Evolutionary conservation across 768 basidiomycete species (phyloP), one percentile per base, ranked within the genome.

Genomic region (Mycena indigotica): DNA sequence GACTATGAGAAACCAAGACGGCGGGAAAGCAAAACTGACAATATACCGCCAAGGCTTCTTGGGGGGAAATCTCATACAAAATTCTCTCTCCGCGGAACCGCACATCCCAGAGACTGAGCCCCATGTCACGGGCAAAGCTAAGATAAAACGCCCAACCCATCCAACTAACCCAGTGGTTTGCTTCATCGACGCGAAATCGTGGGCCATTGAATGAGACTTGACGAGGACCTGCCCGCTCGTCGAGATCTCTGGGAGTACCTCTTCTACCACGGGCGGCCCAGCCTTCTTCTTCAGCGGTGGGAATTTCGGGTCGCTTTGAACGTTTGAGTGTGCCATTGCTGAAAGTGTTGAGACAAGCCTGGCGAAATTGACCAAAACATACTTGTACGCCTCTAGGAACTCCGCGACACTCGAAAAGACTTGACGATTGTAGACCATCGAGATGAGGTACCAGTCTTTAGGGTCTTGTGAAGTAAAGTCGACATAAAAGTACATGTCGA

Each of bases 61-160:
- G 85, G 8, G 85, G 84, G 2, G 75, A 72, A 6, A 86, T 76
- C 81, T 84, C 57, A 61, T 88, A 88, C 39, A 87, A 77, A 40
- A 88, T 81, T 30, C 86, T 69, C 65, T 85, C 85, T 13, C 77
- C 77, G 35, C 74, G 70, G 73, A 88, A 84, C 3, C 78, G 73
- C 48, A 86, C 75, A 64, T 87, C 81, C 81, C 83, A 87, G 19
- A 86, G 68, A 56, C 76, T 80, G 60, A 85, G 61, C 15, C 84
- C 87, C 85, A 87, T 87, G 64, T 88, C 87, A 26, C 84, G 68
- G 54, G 85, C 83, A 65, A 87, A 88, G 50, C 83, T 80, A 28
- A 86, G 73, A 59, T 81, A 86, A 68, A 86, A 53, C 0, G 77
- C 74, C 84, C 84, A 87, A 2, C 84, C 84, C 83, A 88, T 83